phyloP scores from a whole-genome alignment of 768 basidiomycete genomes.

The Boletus rubropictus region DNA sequence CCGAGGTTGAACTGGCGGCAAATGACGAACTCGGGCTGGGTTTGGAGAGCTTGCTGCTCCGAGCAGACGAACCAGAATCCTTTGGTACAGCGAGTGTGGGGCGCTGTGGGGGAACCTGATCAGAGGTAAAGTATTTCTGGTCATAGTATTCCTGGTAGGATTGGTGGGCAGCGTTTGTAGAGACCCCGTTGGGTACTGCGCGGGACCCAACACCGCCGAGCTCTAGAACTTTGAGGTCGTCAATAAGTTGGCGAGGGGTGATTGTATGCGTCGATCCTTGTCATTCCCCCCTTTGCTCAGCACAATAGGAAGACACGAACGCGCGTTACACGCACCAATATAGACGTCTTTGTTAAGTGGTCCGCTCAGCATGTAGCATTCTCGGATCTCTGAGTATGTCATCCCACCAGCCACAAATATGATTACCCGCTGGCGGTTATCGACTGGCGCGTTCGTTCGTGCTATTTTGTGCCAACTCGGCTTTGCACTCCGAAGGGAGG shows the following conservation, averaged over 20 bases:
- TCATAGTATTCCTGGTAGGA: constrained; percentile 76
- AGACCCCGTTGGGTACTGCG: constrained; percentile 63
- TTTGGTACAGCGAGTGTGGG: constrained; percentile 25
- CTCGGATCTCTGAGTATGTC: constrained; percentile 92
- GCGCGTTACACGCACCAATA: constrained; percentile 56
- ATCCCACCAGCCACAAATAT: constrained; percentile 93
- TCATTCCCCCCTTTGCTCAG: neutral
- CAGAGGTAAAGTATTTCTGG: constrained; percentile 57
- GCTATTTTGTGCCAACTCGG: constrained; percentile 85
- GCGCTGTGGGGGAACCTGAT: constrained; percentile 30
- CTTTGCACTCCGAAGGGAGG: constrained; percentile 83
- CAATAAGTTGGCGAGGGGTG: constrained; percentile 79
- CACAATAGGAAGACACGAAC: constrained; percentile 39
- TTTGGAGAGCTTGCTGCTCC: constrained; percentile 24
- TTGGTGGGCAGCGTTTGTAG: constrained; percentile 42
- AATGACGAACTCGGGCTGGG: constrained; percentile 45
- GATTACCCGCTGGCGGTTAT: constrained; percentile 70
- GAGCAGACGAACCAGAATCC: constrained; percentile 15
- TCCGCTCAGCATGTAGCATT: constrained; percentile 74
- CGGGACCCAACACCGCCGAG: constrained; percentile 80
- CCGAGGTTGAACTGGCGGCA: constrained; percentile 47
- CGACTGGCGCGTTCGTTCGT: constrained; percentile 43
- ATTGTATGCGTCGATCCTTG: constrained; percentile 85
- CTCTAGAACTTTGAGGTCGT: constrained; percentile 83
- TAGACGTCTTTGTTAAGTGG: constrained; percentile 81